Evolutionary conservation across 2,329 filamentous ascomycete species (phyloP), one percentile per base, ranked within the genome.

Genomic region (Colletotrichum aenigma): DNA sequence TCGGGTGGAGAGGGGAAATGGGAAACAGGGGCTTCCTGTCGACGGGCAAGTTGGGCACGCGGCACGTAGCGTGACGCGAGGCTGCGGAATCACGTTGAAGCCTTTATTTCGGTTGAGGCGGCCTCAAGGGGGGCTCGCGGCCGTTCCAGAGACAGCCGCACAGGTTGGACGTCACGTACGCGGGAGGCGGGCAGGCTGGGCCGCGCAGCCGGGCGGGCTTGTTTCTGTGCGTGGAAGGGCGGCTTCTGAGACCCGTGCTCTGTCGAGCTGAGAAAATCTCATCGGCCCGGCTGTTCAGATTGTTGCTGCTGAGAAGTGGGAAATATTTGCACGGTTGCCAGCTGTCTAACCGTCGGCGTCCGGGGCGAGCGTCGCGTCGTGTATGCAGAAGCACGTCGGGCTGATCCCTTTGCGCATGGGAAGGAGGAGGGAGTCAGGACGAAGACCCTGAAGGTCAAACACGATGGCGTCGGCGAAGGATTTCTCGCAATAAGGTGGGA

Each of bases 1-100:
- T 98, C 75, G 94, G 95, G 70, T 99, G 97, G 97, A 90, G 95
- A 77, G 94, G 94, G 48, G 91, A 94, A 77, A 96, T 98, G 94
- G 97, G 97, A 1, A 97, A 96, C 85, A 91, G 92, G 80, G 97
- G 97, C 1, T 96, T 93, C 79, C 87, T 99, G 82, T 95, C 93
- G 60, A 99, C 97, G 8, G 96, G 96, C 12, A 96, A 94, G 88
- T 86, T 98, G 77, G 91, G 91, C 15, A 89, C 90, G 71, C 88
- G 89, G 78, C 64, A 79, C 30, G 80, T 83, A 18, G 78, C 78
- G 43, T 76, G 71, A 76, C 70, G 56, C 26, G 55, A 32, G 15
- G 30, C 21, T 16, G 48, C 18, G 66, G 12, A 21, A 65, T 58
- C 32, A 65, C 43, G n/a, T 26, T 21, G 38, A 32, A 56, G 21